These are phyloP conservation scores for Candida dajiaensis DNA, from an alignment of 805 yeast species.

Conservation along the genomic window DNA sequence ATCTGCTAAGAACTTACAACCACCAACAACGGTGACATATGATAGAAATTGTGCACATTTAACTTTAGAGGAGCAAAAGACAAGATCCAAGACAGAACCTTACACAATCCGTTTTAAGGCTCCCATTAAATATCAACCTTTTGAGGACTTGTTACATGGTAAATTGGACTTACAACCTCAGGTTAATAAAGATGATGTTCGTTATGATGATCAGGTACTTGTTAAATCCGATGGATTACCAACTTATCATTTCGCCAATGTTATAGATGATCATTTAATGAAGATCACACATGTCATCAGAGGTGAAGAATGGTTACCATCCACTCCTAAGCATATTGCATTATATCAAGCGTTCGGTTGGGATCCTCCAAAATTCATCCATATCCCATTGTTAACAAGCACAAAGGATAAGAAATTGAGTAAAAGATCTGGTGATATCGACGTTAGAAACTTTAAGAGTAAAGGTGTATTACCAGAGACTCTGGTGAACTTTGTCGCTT, in stretches of 20 bases:
- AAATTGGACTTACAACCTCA: conserved; percentile 72
- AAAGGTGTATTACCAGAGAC: conserved; percentile 83
- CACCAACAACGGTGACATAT: conserved; percentile 89
- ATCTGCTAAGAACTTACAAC: conserved; percentile 66
- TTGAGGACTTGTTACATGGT: conserved; percentile 78
- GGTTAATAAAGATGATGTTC: conserved; percentile 55
- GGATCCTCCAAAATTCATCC: conserved; percentile 77
- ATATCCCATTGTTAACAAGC: conserved; percentile 82
- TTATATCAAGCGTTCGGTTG: conserved; percentile 83
- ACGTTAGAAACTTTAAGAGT: conserved; percentile 51
- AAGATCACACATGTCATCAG: conserved; percentile 87
- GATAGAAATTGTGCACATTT: conserved; percentile 71
- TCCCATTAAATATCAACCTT: conserved; percentile 62
- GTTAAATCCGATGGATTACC: conserved; percentile 94
- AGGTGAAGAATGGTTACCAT: conserved; percentile 97
- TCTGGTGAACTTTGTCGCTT: conserved; percentile 74
- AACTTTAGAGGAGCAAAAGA: conserved; percentile 34
- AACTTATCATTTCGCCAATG: conserved; percentile 95
- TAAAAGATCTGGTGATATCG: conserved; percentile 79
- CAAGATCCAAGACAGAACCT: conserved; percentile 28
- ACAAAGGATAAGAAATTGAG: conserved; percentile 70
- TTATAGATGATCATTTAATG: conserved; percentile 93
- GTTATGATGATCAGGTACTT: conserved; percentile 86
- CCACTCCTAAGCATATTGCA: conserved; percentile 92
- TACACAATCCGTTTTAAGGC: conserved; percentile 70